phyloP scores from a whole-genome alignment of 768 basidiomycete species.

The Strobilomyces confusus region DNA sequence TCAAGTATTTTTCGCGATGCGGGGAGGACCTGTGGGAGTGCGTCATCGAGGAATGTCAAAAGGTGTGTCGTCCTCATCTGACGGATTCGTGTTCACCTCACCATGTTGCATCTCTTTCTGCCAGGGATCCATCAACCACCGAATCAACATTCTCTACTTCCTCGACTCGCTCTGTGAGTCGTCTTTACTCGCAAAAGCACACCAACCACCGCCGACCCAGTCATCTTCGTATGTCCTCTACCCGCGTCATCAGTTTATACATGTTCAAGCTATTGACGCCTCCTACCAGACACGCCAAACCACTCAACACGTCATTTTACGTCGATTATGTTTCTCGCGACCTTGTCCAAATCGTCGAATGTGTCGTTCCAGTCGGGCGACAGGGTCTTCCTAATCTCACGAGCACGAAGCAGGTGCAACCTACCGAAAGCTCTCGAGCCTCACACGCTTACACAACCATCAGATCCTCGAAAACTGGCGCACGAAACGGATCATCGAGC shows the following conservation, averaged over 20 bases:
- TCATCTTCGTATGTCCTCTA: slow-evolving; percentile 18
- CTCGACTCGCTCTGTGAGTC: slow-evolving; percentile 85
- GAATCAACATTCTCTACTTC: slow-evolving; percentile 93
- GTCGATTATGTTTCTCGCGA: slow-evolving; percentile 78
- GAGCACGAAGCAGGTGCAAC: slow-evolving; percentile 77
- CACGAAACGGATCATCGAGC: slow-evolving; percentile 77
- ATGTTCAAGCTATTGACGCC: not conserved
- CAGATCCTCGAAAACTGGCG: slow-evolving; percentile 90
- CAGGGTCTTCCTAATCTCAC: slow-evolving; percentile 84
- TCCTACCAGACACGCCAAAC: slow-evolving; percentile 29
- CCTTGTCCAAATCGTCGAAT: slow-evolving; percentile 70
- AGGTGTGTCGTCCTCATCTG: too few relatives aligned
- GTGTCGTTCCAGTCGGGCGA: slow-evolving; percentile 85
- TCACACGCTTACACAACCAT: too few relatives aligned
- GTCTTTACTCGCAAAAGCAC: slow-evolving; percentile 63
- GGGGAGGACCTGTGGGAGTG: slow-evolving; percentile 96
- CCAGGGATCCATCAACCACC: slow-evolving; percentile 80
- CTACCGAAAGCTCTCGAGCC: not conserved
- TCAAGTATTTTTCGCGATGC: slow-evolving; percentile 80
- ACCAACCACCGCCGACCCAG: slow-evolving; percentile 31
- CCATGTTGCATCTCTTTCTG: too few relatives aligned
- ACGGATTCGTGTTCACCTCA: too few relatives aligned
- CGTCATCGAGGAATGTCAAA: slow-evolving; percentile 85
- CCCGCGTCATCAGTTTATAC: not conserved
- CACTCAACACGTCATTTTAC: slow-evolving; percentile 52